These are phyloP conservation scores for Ganoderma leucocontextum DNA, from an alignment of 1,284 basidiomycete species.

Conservation along the genomic window DNA sequence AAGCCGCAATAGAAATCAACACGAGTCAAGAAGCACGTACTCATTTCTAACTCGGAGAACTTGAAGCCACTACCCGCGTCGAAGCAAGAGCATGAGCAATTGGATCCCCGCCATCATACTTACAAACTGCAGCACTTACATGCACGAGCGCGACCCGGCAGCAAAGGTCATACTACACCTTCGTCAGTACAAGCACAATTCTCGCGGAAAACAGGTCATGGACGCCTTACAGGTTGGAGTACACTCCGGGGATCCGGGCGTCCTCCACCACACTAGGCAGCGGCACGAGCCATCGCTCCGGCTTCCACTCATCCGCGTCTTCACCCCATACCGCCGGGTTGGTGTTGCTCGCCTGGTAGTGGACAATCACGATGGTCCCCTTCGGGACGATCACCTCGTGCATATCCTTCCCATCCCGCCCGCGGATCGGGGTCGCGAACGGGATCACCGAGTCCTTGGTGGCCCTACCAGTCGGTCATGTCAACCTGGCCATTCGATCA, in stretches of 20 bases:
- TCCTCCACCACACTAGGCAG: slow-evolving; percentile 12
- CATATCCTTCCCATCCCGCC: slow-evolving; percentile 6
- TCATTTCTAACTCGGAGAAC: slow-evolving; percentile 13
- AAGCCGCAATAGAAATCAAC: not conserved
- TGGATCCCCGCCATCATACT: not conserved
- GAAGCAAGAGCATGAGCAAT: not conserved
- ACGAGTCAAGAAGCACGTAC: not conserved
- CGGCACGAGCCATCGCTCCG: slow-evolving; percentile 12
- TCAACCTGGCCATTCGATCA: not conserved
- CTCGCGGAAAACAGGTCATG: not conserved
- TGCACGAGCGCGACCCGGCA: slow-evolving; percentile 6
- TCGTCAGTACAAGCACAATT: not conserved
- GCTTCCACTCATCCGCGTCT: slow-evolving; percentile 12
- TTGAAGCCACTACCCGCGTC: slow-evolving; percentile 4
- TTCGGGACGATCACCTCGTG: slow-evolving; percentile 3
- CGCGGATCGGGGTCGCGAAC: not conserved
- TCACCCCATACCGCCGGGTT: slow-evolving; percentile 8
- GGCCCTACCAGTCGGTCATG: not conserved
- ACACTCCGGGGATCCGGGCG: slow-evolving; percentile 12
- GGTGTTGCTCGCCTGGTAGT: slow-evolving; percentile 10
- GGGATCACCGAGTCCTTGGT: slow-evolving; percentile 9
- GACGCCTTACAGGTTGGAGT: slow-evolving; percentile 11
- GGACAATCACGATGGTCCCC: slow-evolving; percentile 3
- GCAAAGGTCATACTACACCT: slow-evolving; percentile 7
- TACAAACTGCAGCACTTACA: not conserved